Conservation (phyloP, 345 rosid species). For the Draba incana region DNA sequence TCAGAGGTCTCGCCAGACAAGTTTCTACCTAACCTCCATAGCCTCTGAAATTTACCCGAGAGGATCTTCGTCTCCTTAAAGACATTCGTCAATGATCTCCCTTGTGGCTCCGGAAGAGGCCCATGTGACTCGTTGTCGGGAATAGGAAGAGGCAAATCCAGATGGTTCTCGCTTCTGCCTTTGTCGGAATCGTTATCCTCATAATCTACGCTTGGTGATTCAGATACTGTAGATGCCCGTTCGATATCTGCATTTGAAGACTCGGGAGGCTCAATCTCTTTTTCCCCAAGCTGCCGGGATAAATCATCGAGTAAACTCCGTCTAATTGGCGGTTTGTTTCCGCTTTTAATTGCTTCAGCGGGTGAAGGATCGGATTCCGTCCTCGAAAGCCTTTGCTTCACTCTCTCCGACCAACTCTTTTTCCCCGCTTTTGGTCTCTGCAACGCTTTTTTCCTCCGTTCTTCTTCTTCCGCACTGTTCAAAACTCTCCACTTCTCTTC, state of each 20-base stretch:
- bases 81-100: conserved; percentile 32
- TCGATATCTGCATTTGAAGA: conserved; percentile 22
- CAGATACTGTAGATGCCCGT: conserved; percentile 61
- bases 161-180: conserved; percentile 54
- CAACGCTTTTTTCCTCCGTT: conserved; percentile 42
- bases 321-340: conserved; percentile 51
- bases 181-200: conserved; percentile 62
- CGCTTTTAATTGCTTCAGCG: conserved; percentile 39
- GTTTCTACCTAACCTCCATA: conserved; percentile 82
- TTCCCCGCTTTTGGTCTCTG: conserved; percentile 45
- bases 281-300: conserved; percentile 56
- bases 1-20: conserved; percentile 51
- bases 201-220: conserved; percentile 49
- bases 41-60: conserved; percentile 76
- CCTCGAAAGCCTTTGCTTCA: conserved; percentile 57
- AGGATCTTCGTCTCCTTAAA: conserved; percentile 55
- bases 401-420: conserved; percentile 84
- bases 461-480: conserved; percentile 63
- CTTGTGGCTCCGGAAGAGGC: no score
- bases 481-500: conserved; percentile 91
- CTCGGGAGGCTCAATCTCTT: conserved; percentile 20
- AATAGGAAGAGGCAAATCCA: conserved; percentile 50
- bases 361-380: conserved; percentile 74
- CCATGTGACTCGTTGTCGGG: conserved; percentile 42
- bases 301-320: conserved; percentile 72